Conservation (phyloP, 257 asterid species). For the Voacanga thouarsii region DNA sequence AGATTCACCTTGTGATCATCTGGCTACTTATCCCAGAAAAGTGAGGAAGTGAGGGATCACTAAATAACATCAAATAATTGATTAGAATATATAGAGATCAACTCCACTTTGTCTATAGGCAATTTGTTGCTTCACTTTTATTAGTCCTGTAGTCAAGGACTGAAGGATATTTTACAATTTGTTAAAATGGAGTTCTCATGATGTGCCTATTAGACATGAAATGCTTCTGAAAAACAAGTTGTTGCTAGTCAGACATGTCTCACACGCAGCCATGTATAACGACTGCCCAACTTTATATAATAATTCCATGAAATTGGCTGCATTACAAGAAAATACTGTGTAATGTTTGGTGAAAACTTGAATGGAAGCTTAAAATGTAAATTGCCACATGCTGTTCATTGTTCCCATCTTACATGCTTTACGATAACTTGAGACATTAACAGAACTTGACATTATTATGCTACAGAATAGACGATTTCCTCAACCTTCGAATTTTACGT, state of each 20-base stretch:
- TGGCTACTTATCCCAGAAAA: too few relatives aligned
- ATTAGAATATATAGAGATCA: neutral
- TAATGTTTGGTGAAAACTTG: too few relatives aligned
- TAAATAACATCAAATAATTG: neutral
- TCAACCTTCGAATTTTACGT: neutral
- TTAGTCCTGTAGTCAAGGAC: neutral
- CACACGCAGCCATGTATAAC: too few relatives aligned
- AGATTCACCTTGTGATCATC: too few relatives aligned
- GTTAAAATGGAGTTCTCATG: neutral
- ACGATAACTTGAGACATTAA: neutral
- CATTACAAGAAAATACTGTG: neutral
- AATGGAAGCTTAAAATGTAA: too few relatives aligned
- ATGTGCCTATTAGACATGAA: neutral
- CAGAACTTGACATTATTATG: neutral
- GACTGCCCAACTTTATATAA: neutral
- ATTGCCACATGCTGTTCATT: neutral
- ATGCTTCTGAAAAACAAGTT: neutral
- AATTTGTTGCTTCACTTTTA: neutral
- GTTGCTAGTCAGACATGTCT: neutral
- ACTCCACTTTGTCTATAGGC: neutral
- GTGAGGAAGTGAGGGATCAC: neutral
- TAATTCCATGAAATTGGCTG: neutral
- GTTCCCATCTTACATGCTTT: neutral
- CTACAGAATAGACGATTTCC: neutral
- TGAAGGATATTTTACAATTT: neutral